Percentiles rank a stretch among this genome's conserved stretches.
Conservation (phyloP, 208 protist species). For the Trichomonas tenax region DNA sequence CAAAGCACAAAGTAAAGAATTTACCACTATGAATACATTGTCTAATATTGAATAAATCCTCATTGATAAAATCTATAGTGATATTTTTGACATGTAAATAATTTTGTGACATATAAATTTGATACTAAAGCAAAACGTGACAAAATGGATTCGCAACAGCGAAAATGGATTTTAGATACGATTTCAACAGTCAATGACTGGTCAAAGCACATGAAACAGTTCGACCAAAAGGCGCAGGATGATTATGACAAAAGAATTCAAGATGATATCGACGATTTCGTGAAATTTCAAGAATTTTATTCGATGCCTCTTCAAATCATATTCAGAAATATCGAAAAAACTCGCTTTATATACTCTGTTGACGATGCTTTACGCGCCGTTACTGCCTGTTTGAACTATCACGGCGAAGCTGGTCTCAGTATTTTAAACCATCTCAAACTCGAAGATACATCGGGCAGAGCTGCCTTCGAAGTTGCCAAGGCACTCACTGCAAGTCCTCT, state of each 20-base stretch:
- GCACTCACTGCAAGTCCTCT: not conserved
- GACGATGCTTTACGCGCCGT: not conserved
- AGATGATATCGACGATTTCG: not conserved
- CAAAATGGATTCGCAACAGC: not conserved
- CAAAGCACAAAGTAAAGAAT: no score
- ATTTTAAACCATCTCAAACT: not conserved
- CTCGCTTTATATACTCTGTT: not conserved
- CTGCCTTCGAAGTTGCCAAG: not conserved
- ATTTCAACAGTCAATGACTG: not conserved
- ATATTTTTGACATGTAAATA: no score
- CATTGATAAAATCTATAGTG: no score
- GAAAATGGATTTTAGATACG: not conserved
- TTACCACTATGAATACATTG: no score
- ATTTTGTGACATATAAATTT: no score
- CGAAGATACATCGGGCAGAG: not conserved
- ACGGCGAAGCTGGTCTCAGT: not conserved
- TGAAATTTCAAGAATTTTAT: not conserved
- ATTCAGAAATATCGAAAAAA: not conserved
- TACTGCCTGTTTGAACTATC: not conserved
- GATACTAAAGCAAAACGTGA: not conserved
- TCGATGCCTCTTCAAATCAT: not conserved
- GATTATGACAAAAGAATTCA: not conserved
- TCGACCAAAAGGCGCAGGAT: not conserved
- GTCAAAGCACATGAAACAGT: not conserved
- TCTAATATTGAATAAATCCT: no score